Percentiles rank a stretch among this genome's conserved stretches.
phyloP scores from a whole-genome alignment of 2,329 filamentous ascomycete genomes.

The Sporothrix sp. region DNA sequence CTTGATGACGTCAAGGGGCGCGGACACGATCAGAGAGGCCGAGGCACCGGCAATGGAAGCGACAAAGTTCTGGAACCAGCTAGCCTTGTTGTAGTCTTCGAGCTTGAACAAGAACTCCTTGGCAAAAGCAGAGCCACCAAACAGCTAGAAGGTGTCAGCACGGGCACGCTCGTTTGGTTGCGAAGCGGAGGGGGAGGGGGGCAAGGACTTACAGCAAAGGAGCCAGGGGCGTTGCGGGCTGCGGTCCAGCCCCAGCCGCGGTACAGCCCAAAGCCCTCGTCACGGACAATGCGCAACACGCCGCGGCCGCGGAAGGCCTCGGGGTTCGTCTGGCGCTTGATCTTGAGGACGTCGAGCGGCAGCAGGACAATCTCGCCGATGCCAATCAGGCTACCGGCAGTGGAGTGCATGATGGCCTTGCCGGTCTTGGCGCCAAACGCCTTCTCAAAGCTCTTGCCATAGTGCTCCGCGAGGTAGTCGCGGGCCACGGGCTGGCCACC shows the following conservation, averaged over 20 bases:
- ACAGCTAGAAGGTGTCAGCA: conserved; percentile 51
- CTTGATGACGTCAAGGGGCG: conserved; percentile 94
- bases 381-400: conserved; percentile 88
- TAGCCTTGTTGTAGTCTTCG: conserved; percentile 87
- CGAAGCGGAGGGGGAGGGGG: background rate
- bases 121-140: conserved; percentile 92
- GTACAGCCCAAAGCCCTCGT: conserved; percentile 94
- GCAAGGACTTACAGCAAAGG: conserved; percentile 67
- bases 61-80: conserved; percentile 94
- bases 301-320: conserved; percentile 94
- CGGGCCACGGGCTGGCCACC: conserved; percentile 92
- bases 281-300: conserved; percentile 76
- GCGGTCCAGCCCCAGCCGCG: conserved; percentile 97
- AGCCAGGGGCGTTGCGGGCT: conserved; percentile 90
- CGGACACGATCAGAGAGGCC: conserved; percentile 91
- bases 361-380: conserved; percentile 95
- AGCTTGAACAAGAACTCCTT: conserved; percentile 93
- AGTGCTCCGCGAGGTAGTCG: conserved; percentile 74
- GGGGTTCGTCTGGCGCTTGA: conserved; percentile 98
- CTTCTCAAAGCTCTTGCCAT: conserved; percentile 73
- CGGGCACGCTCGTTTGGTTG: background rate
- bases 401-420: conserved; percentile 97
- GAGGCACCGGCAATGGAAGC: conserved; percentile 92
- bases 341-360: conserved; percentile 94
- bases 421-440: conserved; percentile 94